These are phyloP conservation scores for Symbiotaphrina buchneri DNA, from an alignment of 495 filamentous ascomycete genomes.

Conservation along the genomic window DNA sequence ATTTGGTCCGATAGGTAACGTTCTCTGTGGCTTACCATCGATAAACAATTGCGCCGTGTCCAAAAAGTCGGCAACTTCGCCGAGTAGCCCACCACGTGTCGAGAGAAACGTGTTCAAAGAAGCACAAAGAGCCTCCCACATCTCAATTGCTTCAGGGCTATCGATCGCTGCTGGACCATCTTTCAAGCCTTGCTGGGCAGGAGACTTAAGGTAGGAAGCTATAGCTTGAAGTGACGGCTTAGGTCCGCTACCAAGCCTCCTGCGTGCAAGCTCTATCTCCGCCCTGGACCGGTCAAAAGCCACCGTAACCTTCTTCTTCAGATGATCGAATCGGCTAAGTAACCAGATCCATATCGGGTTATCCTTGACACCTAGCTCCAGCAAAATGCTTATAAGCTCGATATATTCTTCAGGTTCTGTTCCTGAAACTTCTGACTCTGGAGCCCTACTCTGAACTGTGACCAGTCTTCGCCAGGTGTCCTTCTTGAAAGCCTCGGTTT, in stretches of 20 bases:
- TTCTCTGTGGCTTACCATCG: slow-evolving; percentile 59
- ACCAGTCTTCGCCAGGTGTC: slow-evolving; percentile 68
- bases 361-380: slow-evolving; percentile 83
- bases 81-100: slow-evolving; percentile 52
- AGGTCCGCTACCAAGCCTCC: slow-evolving; percentile 50
- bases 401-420: slow-evolving; percentile 54
- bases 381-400: slow-evolving; percentile 65
- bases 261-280: slow-evolving; percentile 76
- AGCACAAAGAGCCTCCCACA: slow-evolving; percentile 67
- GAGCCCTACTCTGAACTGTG: slow-evolving; percentile 21
- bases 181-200: slow-evolving; percentile 32
- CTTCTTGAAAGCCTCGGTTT: slow-evolving; percentile 66
- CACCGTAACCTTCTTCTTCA: slow-evolving; percentile 60
- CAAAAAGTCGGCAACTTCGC: slow-evolving; percentile 85
- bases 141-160: slow-evolving; percentile 50
- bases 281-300: slow-evolving; percentile 65
- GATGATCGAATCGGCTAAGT: slow-evolving; percentile 61
- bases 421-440: slow-evolving; percentile 13
- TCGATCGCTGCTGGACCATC: slow-evolving; percentile 37
- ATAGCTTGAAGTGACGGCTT: slow-evolving; percentile 43
- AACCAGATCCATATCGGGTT: slow-evolving; percentile 96
- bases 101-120: slow-evolving; percentile 49
- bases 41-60: slow-evolving; percentile 81
- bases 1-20: slow-evolving; percentile 64
- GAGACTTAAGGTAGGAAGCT: slow-evolving; percentile 48